Conservation (phyloP, 1,139 yeast species). For the Arxiozyma slooffiae region DNA sequence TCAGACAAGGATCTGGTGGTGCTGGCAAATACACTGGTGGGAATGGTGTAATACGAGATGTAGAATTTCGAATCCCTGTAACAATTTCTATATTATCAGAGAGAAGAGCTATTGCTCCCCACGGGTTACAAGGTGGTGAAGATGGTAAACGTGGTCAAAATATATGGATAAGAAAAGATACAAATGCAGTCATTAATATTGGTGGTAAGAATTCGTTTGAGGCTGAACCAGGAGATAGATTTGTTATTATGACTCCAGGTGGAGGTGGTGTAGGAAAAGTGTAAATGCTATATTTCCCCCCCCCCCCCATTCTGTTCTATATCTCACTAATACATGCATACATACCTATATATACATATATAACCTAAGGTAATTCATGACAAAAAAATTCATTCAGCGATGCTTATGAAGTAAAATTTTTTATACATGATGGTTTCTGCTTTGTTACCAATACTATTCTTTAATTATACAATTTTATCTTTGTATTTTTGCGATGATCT, state of each 20-base stretch:
- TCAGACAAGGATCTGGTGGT: constrained; percentile 52
- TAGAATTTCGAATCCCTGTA: constrained; percentile 47
- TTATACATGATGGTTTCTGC: not conserved
- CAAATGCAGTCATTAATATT: constrained; percentile 34
- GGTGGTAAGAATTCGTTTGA: constrained; percentile 51
- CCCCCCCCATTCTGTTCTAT: not conserved
- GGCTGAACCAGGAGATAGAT: constrained; percentile 45
- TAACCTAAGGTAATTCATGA: no score
- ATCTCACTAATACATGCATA: not conserved
- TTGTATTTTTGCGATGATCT: not conserved
- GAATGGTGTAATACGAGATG: constrained; percentile 52
- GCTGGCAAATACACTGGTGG: constrained; percentile 48
- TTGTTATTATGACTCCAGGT: constrained; percentile 46
- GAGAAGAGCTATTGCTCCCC: constrained; percentile 50
- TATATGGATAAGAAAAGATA: constrained; percentile 38
- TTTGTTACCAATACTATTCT: not conserved
- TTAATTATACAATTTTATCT: no score
- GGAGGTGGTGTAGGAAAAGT: constrained; percentile 37
- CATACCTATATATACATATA: no score
- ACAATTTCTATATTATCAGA: constrained; percentile 54
- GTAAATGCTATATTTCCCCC: not conserved
- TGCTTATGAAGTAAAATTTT: not conserved
- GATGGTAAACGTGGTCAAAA: constrained; percentile 54
- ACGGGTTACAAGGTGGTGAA: constrained; percentile 52
- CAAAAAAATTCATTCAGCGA: no score